A percentile compares a stretch with the other conserved stretches of the same genome.
Evolutionary conservation across 352 stramenopile genomes (phyloP).

Genomic region (Phytophthora idaei): DNA sequence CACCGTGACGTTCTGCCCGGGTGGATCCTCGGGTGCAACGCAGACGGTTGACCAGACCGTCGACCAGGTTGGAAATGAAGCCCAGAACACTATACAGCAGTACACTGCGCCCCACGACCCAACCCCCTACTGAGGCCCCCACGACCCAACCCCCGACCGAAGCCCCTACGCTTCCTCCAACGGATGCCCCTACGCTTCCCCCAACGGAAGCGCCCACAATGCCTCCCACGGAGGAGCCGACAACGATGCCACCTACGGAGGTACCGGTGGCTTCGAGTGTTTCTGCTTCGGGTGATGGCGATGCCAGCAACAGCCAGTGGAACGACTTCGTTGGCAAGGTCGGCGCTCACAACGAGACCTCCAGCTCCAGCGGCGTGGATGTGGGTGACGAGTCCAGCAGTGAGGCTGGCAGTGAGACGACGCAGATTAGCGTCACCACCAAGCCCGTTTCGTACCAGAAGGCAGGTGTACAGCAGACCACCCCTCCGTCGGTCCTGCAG

Average conservation of each 20-base stretch:
- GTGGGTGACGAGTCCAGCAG: constrained; percentile 25
- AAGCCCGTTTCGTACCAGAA: constrained; percentile 23
- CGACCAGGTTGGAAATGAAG: constrained; percentile 27
- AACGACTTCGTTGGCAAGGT: constrained; percentile 29
- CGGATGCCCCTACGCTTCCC: constrained; percentile 3
- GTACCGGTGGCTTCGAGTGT: constrained; percentile 18
- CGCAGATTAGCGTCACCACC: constrained; percentile 4
- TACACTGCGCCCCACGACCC: constrained; percentile 18
- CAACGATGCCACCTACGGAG: constrained; percentile 12
- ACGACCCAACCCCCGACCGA: constrained; percentile 15
- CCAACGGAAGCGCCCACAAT: constrained; percentile 21
- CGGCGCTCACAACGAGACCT: constrained; percentile 21
- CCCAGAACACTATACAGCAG: constrained; percentile 21
- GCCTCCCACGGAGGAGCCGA: constrained; percentile 14
- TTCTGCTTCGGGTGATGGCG: constrained; percentile 14
- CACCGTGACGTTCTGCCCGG: constrained; percentile 62
- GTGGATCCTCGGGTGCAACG: constrained; percentile 26
- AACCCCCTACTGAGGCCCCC: constrained; percentile 18
- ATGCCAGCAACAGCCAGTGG: constrained; percentile 28
- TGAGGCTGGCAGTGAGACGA: constrained; percentile 3
- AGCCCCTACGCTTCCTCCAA: constrained; percentile 20
- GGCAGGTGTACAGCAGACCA: constrained; percentile 10
- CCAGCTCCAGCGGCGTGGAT: constrained; percentile 20
- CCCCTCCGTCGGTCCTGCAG: constrained; percentile 13
- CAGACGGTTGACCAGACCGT: constrained; percentile 29